Evolutionary conservation across 2,329 filamentous ascomycete genomes (phyloP).

Genomic region (Elsinoe ampelina): DNA sequence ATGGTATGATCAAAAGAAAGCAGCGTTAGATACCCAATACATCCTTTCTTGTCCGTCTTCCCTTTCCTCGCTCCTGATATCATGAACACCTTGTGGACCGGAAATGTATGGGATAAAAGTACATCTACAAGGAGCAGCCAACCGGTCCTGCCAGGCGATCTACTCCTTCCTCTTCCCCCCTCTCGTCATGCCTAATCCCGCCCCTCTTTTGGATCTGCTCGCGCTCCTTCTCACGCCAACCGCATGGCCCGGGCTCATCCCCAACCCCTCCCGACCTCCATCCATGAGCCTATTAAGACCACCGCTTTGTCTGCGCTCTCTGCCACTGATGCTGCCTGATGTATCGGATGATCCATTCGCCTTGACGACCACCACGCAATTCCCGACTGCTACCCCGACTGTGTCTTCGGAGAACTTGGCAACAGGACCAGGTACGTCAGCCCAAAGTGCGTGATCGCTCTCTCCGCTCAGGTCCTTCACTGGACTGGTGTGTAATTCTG

Average conservation of each 20-base stretch:
- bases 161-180: neutral
- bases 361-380: conserved; percentile 1
- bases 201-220: neutral
- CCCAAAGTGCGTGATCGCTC: neutral
- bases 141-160: neutral
- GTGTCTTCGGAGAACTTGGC: neutral
- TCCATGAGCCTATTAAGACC: neutral
- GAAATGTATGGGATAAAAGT: no score
- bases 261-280: neutral
- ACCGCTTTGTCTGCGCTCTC: neutral
- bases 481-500: conserved; percentile 9
- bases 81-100: no score
- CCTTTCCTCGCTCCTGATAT: no score
- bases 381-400: conserved; percentile 3
- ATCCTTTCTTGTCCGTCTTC: no score
- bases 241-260: neutral
- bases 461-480: neutral
- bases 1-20: neutral
- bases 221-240: conserved; percentile 1
- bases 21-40: neutral
- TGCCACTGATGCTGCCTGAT: neutral
- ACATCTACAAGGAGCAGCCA: neutral
- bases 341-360: neutral
- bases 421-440: neutral
- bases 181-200: neutral